phyloP scores from a whole-genome alignment of 345 rosid species.

The Balakata baccata region DNA sequence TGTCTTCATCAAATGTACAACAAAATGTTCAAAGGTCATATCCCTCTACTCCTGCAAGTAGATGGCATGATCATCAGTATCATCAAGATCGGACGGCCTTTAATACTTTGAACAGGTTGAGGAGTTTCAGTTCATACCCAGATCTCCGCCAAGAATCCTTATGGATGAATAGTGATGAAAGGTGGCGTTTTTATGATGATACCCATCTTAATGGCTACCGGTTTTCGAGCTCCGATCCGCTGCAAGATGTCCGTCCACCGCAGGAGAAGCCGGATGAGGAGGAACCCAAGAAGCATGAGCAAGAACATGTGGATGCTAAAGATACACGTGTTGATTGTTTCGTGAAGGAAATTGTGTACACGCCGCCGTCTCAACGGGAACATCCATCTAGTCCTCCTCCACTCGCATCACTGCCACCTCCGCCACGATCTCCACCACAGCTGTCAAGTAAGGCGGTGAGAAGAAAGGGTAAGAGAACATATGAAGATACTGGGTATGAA shows the following conservation, averaged over 20 bases:
- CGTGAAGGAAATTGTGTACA: conserved; percentile 18
- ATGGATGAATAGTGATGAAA: conserved; percentile 37
- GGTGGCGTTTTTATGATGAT: conserved; percentile 74
- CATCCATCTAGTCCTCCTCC: not conserved
- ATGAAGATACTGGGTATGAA: conserved; percentile 21
- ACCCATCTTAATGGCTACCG: conserved; percentile 43
- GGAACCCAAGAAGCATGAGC: conserved; percentile 12
- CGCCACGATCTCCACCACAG: conserved; percentile 23
- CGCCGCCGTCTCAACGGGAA: not conserved
- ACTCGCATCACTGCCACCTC: conserved; percentile 8
- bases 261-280: conserved; percentile 1
- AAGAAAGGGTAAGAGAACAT: conserved; percentile 33
- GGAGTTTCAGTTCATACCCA: conserved; percentile 73
- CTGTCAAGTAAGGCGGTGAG: conserved; percentile 18
- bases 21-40: conserved; percentile 27
- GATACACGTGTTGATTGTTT: conserved; percentile 25
- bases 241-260: conserved; percentile 17
- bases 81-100: conserved; percentile 39
- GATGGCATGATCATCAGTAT: conserved; percentile 32
- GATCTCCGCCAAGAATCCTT: conserved; percentile 61
- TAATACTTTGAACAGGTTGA: conserved; percentile 38
- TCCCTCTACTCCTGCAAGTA: conserved; percentile 32
- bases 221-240: conserved; percentile 26
- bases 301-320: conserved; percentile 4
- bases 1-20: conserved; percentile 20